Base-by-base conservation (phyloP, 257 asterid species). In the Nicotiana obtusifolia region DNA sequence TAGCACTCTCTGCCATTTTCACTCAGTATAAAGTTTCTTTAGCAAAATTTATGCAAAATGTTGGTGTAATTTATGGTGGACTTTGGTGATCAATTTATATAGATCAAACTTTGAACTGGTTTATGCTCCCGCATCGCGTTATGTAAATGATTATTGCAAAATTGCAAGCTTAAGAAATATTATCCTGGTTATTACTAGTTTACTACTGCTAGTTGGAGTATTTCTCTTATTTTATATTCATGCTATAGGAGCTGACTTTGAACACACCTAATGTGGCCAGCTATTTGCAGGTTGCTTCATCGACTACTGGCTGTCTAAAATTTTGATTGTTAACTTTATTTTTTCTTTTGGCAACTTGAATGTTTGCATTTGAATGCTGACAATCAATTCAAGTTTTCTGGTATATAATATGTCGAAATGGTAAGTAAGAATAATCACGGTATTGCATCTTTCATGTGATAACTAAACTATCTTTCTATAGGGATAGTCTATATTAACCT, bases 1-100 rank as follows among this genome's bases (percentile, higher is more conserved):
- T 80, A 1, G 85, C 76, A 8, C 80, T 4, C 64, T 84, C 86
- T 20, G 86, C 90, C 90, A 87, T 87, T 73, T 24, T 30, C 79
- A 16, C 61, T 0, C 17, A 7, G 8, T 44, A 69, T 22, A 69
- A n/a, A 6, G 1, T 71, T 22, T 71, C 22, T 71, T 22, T 13
- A 20, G 14, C 7, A 71, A 44, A 73, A 2, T 73, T 47, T 20
- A 22, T 47, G 37, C 37, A 44, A 73, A 14, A 73, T 73, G 8
- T 3, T 71, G 78, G 0, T 71, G 1, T 71, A 10, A 41, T 22
- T 44, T 3, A 14, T 44, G 62, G 3, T 57, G 60, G 79, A 73
- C 4, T 22, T 73, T 73, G 4, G 0, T 47, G 79, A 73, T 49
- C 62, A 73, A 15, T 73, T 73, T 47, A 73, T 73, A 7, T 7